Base-by-base conservation (phyloP, 371 early-diverging fungal genomes). In the Apophysomyces sp. region DNA sequence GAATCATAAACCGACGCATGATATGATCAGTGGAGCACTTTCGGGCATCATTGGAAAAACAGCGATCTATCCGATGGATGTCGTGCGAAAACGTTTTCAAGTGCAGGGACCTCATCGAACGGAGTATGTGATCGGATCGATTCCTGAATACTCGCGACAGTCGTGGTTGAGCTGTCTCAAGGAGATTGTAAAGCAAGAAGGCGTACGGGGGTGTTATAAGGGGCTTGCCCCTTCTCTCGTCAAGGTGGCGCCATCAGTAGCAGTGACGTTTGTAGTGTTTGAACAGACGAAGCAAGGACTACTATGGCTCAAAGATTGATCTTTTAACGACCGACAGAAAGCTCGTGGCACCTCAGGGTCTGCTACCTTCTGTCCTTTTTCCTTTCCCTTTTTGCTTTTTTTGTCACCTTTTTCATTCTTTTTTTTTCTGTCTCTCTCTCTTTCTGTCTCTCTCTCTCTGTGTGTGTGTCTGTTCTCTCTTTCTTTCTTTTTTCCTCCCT, bases 41-140 rank as follows among this genome's bases (percentile, higher is more conserved):
- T 90, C 96, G 0, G 97, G 97, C 2, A 73, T 91, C 6, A 62
- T 93, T 27, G 86, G 90, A 34, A 98, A 98, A 72, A 84, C 89
- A 0, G 86, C 78, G 3, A 91, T 96, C 15, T 95, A 94, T 82
- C 98, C 98, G 1, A 81, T 98, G 61, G 98, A 98, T 72, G 84
- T 93, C 28, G 86, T 96, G 6, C 75, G 93, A 37, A 90, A 91
- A 63, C 77, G 93, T 31, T 55, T 92, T 31, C 91, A 91, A 66
- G 83, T 93, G 12, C 94, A 95, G 74, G 91, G 92, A 3, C 89
- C 92, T 13, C 63, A 67, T 24, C 65, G 81, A 52, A 65, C 66
- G 32, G 69, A 76, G 40, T 85, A 83, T 68, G 73, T 85, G 1
- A 60, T 78, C 28, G 65, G 74, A 7, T 65, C 67, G 18, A 73